phyloP scores from a whole-genome alignment of 805 yeast genomes.

The Grigorovia jiainica region DNA sequence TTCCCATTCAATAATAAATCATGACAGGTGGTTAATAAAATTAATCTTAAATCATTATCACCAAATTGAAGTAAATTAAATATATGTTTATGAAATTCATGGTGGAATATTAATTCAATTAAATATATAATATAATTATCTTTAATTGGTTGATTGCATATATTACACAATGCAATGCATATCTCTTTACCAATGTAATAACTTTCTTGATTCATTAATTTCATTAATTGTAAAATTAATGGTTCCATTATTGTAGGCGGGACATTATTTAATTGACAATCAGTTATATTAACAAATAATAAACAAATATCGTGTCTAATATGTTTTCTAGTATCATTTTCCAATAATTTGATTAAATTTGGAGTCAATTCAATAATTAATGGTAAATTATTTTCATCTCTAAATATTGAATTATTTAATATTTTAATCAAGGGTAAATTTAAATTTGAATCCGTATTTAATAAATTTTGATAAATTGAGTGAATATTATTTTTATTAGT shows the following conservation, averaged over 20 bases:
- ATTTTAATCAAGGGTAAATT: not conserved
- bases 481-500: too few relatives aligned
- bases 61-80: not conserved
- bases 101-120: not conserved
- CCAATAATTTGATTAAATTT: conserved; percentile 72
- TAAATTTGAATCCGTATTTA: not conserved
- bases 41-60: not conserved
- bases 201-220: not conserved
- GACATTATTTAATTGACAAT: not conserved
- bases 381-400: not conserved
- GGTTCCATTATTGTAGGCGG: not conserved
- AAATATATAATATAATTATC: not conserved
- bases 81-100: not conserved
- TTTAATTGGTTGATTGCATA: not conserved
- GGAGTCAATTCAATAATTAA: conserved; percentile 72
- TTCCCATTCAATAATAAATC: not conserved
- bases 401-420: not conserved
- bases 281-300: not conserved
- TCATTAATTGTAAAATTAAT: not conserved
- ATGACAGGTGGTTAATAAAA: not conserved
- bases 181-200: not conserved
- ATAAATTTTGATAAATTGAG: not conserved
- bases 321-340: conserved; percentile 26
- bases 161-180: not conserved
- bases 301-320: not conserved